Evolutionary conservation across 2,329 filamentous ascomycete species (phyloP), one percentile per base, ranked within the genome.

Genomic region (Kalmusia sp.): DNA sequence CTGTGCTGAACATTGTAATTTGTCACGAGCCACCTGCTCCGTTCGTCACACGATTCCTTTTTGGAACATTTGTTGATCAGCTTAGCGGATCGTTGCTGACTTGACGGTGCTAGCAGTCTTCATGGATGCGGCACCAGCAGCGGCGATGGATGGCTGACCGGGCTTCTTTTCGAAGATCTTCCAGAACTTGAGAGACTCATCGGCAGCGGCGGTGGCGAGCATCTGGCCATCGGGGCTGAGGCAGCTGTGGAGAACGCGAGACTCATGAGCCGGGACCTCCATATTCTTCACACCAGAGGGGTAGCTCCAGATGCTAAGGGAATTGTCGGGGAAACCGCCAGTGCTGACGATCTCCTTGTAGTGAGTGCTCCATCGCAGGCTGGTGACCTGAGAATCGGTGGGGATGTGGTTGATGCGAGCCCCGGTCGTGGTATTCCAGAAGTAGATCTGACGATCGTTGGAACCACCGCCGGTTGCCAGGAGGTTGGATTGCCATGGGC

Each of bases 151-250:
- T 46, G 87, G 84, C 55, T 84, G 80, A 54, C 92, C 92, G 15
- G 93, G 82, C 86, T 97, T 98, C 86, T 96, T 97, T 84, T 99
- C 95, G 71, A 99, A 99, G 67, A 99, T 84, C 87, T 99, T 99
- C 95, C 95, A 99, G 84, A 99, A 99, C 82, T 99, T 99, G 76
- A 99, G 84, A 72, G 89, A 93, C 83, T 99, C 95, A 69, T 99
- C 95, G 31, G 93, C 93, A 65, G 93, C 89, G 55, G 95, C 93
- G 46, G 95, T 99, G 45, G 95, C 95, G 51, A 99, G 86, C 87
- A 97, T 96, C 81, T 99, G 95, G 47, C 95, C 95, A 70, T 99
- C 95, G 3, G 95, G 95, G 80, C 92, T 97, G 65, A 99, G 86
- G 74, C 91, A 95, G 82, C 91, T 96, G 86, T 98, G 95, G 44